A percentile compares a stretch with the other conserved stretches of the same genome.
Conservation (phyloP, 176 grass and related monocot species). For the Puya raimondii region DNA sequence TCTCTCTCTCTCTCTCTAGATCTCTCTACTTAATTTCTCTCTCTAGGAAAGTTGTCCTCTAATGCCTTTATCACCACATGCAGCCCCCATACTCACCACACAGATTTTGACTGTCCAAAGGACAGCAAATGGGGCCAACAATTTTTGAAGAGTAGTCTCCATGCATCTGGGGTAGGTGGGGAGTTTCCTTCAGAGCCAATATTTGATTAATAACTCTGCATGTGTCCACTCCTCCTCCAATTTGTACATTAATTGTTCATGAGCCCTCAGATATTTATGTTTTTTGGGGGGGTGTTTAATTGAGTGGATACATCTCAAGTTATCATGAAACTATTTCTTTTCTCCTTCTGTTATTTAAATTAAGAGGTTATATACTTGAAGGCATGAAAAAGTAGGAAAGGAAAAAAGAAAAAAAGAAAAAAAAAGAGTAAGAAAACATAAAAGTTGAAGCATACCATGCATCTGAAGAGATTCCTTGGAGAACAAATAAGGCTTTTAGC, state of each 20-base stretch:
- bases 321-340: not conserved
- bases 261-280: conserved; percentile 19
- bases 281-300: not conserved
- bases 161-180: conserved; percentile 30
- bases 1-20: not conserved
- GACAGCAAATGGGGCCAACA: conserved; percentile 22
- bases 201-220: conserved; percentile 41
- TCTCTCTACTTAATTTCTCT: conserved; percentile 11
- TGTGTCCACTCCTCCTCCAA: conserved; percentile 16
- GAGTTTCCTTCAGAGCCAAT: conserved; percentile 40
- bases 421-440: not conserved
- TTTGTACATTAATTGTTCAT: conserved; percentile 25
- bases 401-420: no score
- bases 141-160: not conserved
- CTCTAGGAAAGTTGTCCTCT: conserved; percentile 38
- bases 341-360: no score
- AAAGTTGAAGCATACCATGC: not conserved
- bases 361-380: no score
- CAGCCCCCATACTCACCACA: conserved; percentile 25
- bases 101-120: conserved; percentile 38
- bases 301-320: not conserved
- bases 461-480: not conserved
- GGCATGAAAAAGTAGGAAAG: no score
- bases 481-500: not conserved
- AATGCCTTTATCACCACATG: conserved; percentile 56